phyloP scores from a whole-genome alignment of 768 basidiomycete species.

The Collybia sp. region DNA sequence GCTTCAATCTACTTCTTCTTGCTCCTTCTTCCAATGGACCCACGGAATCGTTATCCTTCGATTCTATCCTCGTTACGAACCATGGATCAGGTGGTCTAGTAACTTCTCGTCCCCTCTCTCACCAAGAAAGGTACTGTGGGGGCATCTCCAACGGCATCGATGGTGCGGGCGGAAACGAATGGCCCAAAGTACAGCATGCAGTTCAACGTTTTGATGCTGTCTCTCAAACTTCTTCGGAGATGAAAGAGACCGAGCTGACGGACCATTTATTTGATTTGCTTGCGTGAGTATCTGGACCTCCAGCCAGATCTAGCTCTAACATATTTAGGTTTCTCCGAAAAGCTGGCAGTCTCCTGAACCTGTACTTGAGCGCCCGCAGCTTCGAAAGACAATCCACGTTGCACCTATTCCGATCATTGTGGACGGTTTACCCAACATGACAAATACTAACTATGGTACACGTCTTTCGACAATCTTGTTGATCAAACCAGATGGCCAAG shows the following conservation, averaged over 20 bases:
- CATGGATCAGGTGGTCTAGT: constrained; percentile 63
- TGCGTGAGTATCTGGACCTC: constrained; percentile 46
- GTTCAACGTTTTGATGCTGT: constrained; percentile 38
- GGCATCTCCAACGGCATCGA: constrained; percentile 78
- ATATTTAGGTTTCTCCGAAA: constrained; percentile 20
- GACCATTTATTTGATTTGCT: constrained; percentile 62
- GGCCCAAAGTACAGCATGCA: constrained; percentile 75
- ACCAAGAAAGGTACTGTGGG: constrained; percentile 44
- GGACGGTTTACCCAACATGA: constrained; percentile 15
- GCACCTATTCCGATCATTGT: constrained; percentile 40
- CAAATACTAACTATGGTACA: constrained; percentile 50
- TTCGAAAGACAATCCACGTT: constrained; percentile 62
- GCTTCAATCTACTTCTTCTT: constrained; percentile 78
- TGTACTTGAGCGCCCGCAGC: constrained; percentile 44
- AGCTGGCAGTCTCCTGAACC: constrained; percentile 45
- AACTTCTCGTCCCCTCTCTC: constrained; percentile 45
- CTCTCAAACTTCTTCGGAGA: constrained; percentile 29
- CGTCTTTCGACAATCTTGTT: constrained; percentile 71
- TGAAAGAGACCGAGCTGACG: constrained; percentile 47
- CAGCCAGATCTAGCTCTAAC: constrained; percentile 16
- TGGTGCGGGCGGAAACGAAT: constrained; percentile 50
- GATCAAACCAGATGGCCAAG: constrained; percentile 53
- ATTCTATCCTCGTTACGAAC: constrained; percentile 62
- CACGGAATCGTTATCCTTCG: constrained; percentile 35
- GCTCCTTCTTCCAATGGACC: constrained; percentile 29